These are phyloP conservation scores for Rhizomucor miehei DNA, from an alignment of 371 early-diverging fungal species.

Conservation along the genomic window DNA sequence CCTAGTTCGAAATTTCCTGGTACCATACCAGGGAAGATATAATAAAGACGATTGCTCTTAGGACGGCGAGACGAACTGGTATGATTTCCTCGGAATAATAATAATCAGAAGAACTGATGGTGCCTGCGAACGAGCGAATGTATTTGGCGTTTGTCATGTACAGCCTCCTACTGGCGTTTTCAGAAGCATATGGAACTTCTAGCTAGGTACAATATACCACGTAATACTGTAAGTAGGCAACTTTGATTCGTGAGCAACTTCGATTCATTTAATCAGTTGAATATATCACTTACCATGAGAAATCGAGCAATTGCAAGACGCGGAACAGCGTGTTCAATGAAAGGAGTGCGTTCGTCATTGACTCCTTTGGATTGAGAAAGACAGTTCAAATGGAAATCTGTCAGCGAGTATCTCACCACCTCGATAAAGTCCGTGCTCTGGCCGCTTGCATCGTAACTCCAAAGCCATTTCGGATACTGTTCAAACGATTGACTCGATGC, in stretches of 20 bases:
- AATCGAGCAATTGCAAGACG: neutral
- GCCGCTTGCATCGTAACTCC: neutral
- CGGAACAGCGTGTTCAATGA: neutral
- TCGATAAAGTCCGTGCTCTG: neutral
- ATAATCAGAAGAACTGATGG: no score
- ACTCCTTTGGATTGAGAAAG: neutral
- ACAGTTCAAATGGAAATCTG: slow-evolving; percentile 3
- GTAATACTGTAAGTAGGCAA: no score
- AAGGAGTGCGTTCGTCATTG: slow-evolving; percentile 1
- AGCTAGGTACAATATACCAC: no score
- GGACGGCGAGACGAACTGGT: no score
- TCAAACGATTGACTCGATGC: neutral
- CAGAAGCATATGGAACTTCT: no score
- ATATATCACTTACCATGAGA: neutral
- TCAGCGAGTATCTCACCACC: neutral
- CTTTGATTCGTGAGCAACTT: neutral
- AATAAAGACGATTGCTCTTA: no score
- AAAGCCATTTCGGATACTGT: neutral
- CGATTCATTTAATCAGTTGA: neutral
- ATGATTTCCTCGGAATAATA: no score
- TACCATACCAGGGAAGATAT: no score
- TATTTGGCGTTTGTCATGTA: no score
- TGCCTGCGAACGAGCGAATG: no score
- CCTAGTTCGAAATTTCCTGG: no score
- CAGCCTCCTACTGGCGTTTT: no score